Percentiles rank a stretch among this genome's conserved stretches.
phyloP scores from a whole-genome alignment of 495 filamentous ascomycete species.

The Aspergillus leporis region DNA sequence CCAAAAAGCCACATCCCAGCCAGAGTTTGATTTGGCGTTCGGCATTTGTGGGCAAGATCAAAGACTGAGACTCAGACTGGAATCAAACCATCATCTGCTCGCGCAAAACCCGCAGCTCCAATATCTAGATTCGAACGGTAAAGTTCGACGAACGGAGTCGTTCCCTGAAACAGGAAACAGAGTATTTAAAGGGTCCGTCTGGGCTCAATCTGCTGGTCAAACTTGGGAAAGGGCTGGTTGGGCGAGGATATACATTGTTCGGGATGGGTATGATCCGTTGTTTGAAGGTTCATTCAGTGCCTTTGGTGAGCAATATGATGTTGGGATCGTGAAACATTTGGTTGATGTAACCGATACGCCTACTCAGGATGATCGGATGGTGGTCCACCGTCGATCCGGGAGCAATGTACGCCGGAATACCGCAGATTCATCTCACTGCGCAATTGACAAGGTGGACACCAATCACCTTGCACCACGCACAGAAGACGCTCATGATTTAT shows the following conservation, averaged over 20 bases:
- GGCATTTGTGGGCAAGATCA: background rate
- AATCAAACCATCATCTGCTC: slow-evolving; percentile 18
- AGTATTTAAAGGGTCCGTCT: slow-evolving; percentile 11
- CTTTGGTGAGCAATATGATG: slow-evolving; percentile 67
- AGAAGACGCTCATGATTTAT: background rate
- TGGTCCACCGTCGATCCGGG: slow-evolving; percentile 52
- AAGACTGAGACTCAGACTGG: slow-evolving; percentile 3
- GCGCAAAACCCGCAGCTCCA: slow-evolving; percentile 7
- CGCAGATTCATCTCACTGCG: slow-evolving; percentile 2
- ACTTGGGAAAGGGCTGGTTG: slow-evolving; percentile 74
- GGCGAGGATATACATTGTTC: slow-evolving; percentile 70
- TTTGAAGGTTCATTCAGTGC: slow-evolving; percentile 83
- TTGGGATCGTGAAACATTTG: background rate
- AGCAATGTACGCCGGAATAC: background rate
- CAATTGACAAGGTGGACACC: background rate
- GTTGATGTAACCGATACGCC: background rate
- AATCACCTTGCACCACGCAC: background rate
- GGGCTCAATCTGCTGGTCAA: background rate
- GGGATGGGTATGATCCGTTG: slow-evolving; percentile 69
- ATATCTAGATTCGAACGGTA: slow-evolving; percentile 5
- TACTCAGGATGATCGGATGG: slow-evolving; percentile 48
- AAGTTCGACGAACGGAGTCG: background rate
- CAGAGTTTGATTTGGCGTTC: slow-evolving; percentile 11
- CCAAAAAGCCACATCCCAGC: background rate
- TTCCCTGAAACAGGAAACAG: background rate